Base-by-base conservation (phyloP, 2,329 filamentous ascomycete species). In the Metarhizium sp. region DNA sequence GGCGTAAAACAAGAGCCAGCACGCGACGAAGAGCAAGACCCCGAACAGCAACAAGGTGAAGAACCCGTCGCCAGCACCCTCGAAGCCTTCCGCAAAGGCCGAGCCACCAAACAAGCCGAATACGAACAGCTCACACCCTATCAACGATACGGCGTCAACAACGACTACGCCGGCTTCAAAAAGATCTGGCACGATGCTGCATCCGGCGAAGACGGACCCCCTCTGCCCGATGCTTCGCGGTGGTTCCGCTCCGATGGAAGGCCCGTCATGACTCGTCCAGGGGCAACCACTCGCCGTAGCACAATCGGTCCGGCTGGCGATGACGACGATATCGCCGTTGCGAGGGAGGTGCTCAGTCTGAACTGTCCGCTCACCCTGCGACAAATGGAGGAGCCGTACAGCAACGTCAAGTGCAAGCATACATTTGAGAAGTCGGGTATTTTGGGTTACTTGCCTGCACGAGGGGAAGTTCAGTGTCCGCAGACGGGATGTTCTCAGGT, bases 371-470 rank as follows among this genome's bases (percentile, higher is more conserved):
- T 92, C 20, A 87, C 86, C 0, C 73, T 90, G 60, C 74, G 75
- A 52, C 73, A 79, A 48, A 84, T 90, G 73, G 72, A 74, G 46
- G 78, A 89, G 53, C 88, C 88, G 0, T 83, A 81, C 63, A 87
- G 80, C 55, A 88, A 81, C 62, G 72, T 66, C 14, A 80, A 81
- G 60, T 92, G 88, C 73, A 83, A 80, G 55, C 88, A 92, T 67
- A 84, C 80, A 0, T 92, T 89, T 65, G 86, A 92, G 64, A 85
- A 81, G 67, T 64, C 67, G 1, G 81, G 82, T 0, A 85, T 92
- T 43, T 56, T 80, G 29, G 78, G 82, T n/a, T 74, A 73, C 58
- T 47, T 85, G 75, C 66, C 76, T 76, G 54, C 63, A 61, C 57
- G 63, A 52, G 53, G 70, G 60, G 55, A 67, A 52, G 73, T 80